Percentiles rank a stretch among this genome's conserved stretches.
Conservation (phyloP, 2,329 filamentous ascomycete species). For the Orbilia brochopaga region DNA sequence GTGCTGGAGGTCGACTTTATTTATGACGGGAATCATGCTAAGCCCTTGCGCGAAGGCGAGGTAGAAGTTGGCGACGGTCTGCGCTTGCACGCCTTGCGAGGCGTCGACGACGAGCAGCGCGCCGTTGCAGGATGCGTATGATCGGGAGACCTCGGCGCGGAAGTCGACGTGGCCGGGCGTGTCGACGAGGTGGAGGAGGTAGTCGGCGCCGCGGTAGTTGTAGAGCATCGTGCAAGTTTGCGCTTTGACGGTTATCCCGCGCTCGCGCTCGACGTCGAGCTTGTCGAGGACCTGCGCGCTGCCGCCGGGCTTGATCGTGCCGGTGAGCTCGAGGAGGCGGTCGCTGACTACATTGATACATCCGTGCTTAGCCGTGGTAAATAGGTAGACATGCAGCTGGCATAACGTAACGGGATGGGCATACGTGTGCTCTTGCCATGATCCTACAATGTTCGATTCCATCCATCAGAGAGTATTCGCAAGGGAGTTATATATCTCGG, state of each 20-base stretch:
- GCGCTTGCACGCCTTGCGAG: conserved; percentile 87
- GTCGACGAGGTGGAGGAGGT: conserved; percentile 92
- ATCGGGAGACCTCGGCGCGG: conserved; percentile 90
- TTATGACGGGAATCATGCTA: conserved; percentile 85
- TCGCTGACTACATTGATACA: conserved; percentile 68
- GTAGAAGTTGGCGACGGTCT: conserved; percentile 98
- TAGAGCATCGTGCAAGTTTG: conserved; percentile 99
- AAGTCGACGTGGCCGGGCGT: conserved; percentile 98
- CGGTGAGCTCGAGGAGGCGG: conserved; percentile 87
- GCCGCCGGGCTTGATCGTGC: conserved; percentile 81
- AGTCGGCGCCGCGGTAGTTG: conserved; percentile 81
- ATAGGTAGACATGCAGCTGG: neutral
- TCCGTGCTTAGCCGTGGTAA: neutral
- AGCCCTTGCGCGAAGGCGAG: conserved; percentile 92
- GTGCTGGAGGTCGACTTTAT: conserved; percentile 92
- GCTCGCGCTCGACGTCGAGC: conserved; percentile 91
- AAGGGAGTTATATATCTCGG: too few species aligned
- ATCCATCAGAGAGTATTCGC: conserved; percentile 31
- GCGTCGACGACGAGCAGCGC: conserved; percentile 89
- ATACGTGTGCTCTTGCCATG: conserved; percentile 89
- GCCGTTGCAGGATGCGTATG: conserved; percentile 94
- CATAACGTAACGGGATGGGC: conserved; percentile 10
- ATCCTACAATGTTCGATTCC: conserved; percentile 61
- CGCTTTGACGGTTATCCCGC: conserved; percentile 97
- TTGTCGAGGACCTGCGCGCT: conserved; percentile 98